These are phyloP conservation scores for Stephania yunnanensis DNA, from an alignment of 164 flowering plant species.

Conservation along the genomic window DNA sequence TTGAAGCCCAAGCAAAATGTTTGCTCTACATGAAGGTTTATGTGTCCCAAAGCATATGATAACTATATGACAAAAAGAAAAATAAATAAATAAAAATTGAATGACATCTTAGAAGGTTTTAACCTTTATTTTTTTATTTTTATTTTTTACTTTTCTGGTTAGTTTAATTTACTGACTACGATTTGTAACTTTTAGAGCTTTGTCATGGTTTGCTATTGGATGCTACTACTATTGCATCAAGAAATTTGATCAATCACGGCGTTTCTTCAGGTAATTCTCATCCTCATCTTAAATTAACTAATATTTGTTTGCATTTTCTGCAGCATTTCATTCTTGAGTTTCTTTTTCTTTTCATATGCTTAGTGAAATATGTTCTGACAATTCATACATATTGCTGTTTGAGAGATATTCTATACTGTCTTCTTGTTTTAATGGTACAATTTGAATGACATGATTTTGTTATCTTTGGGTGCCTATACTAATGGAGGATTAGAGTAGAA, in stretches of 20 bases:
- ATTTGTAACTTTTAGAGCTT: conserved; percentile 51
- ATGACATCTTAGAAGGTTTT: not conserved
- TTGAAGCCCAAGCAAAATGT: too few relatives aligned
- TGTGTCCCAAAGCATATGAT: too few relatives aligned
- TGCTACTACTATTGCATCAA: conserved; percentile 95
- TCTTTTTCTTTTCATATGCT: not conserved
- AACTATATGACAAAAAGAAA: not conserved
- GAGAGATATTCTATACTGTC: not conserved
- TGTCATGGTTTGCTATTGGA: conserved; percentile 99
- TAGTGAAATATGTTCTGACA: not conserved
- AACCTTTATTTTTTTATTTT: not conserved
- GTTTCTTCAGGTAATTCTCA: conserved; percentile 70
- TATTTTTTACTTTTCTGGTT: not conserved
- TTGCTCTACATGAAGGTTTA: too few relatives aligned
- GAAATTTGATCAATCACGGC: conserved; percentile 82
- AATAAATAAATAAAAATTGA: not conserved
- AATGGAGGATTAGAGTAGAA: too few relatives aligned
- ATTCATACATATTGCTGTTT: not conserved
- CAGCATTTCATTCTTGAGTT: not conserved
- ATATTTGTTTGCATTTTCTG: not conserved
- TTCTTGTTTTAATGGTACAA: too few relatives aligned
- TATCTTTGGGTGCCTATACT: too few relatives aligned
- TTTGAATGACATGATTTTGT: not conserved
- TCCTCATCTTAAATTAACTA: not conserved
- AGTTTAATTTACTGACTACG: conserved; percentile 5